A percentile compares a stretch with the other conserved stretches of the same genome.
phyloP scores from a whole-genome alignment of 2,329 filamentous ascomycete genomes.

The Cercospora sp. region DNA sequence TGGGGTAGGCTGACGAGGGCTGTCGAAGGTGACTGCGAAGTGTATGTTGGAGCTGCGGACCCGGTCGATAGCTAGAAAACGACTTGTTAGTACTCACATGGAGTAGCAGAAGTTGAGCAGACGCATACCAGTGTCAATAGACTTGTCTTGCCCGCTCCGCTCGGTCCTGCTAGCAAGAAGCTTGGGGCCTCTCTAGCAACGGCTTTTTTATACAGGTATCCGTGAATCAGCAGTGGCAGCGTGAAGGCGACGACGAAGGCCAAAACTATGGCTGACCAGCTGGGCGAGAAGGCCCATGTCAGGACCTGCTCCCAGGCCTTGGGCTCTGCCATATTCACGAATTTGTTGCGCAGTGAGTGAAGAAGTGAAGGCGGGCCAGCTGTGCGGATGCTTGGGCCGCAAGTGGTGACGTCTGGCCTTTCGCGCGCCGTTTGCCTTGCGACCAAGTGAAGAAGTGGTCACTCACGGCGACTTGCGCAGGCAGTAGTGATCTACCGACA shows the following conservation, averaged over 20 bases:
- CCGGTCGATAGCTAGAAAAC: slow-evolving; percentile 54
- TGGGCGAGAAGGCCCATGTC: slow-evolving; percentile 49
- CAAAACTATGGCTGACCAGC: slow-evolving; percentile 58
- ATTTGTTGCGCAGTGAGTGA: not conserved
- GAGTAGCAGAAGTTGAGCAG: not conserved
- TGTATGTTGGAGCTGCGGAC: slow-evolving; percentile 57
- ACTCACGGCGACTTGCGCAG: not conserved
- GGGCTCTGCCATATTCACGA: slow-evolving; percentile 8
- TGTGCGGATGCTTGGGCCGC: not conserved
- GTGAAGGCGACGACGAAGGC: slow-evolving; percentile 70
- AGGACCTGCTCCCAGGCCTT: slow-evolving; percentile 39
- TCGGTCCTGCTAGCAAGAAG: slow-evolving; percentile 78
- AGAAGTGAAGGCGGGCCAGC: not conserved
- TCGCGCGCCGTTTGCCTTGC: not conserved
- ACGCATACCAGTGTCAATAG: slow-evolving; percentile 71
- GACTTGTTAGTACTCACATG: not conserved
- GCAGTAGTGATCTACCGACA: not conserved
- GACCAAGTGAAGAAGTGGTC: not conserved
- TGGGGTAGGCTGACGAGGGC: slow-evolving; percentile 58
- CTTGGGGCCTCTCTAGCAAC: slow-evolving; percentile 63
- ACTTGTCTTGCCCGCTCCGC: slow-evolving; percentile 82
- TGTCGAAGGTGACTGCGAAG: slow-evolving; percentile 60
- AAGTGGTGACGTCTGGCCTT: not conserved
- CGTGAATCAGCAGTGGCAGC: slow-evolving; percentile 75
- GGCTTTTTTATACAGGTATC: slow-evolving; percentile 67